A percentile compares a stretch with the other conserved stretches of the same genome.
Conservation (phyloP, 1,139 yeast species). For the Scheffersomyces parashehatae region DNA sequence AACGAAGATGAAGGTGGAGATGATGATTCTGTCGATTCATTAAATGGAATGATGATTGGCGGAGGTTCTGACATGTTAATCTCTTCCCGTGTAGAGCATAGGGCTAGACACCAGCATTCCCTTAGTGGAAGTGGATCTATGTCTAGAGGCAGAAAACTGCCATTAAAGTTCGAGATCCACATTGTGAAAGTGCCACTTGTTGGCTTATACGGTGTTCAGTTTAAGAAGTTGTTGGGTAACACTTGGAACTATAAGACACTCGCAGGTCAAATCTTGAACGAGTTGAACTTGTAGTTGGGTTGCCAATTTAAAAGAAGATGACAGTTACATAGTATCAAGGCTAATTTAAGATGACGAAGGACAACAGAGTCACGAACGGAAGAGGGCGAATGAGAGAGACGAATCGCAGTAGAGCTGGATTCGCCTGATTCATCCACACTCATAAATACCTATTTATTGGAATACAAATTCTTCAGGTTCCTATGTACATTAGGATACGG, state of each 20-base stretch:
- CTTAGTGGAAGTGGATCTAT: constrained; percentile 24
- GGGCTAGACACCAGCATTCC: constrained; percentile 36
- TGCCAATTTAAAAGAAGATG: neutral
- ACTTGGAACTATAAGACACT: constrained; percentile 95
- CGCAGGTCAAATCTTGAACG: constrained; percentile 82
- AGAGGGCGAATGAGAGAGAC: too few species aligned
- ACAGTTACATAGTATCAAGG: too few species aligned
- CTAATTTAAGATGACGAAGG: too few species aligned
- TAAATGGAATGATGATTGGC: constrained; percentile 46
- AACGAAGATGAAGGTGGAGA: constrained; percentile 31
- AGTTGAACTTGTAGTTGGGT: constrained; percentile 57
- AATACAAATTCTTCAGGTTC: too few species aligned
- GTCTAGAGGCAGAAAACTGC: constrained; percentile 33
- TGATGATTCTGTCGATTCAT: constrained; percentile 66
- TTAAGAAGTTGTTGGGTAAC: constrained; percentile 89
- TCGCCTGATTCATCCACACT: too few species aligned
- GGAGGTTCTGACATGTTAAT: constrained; percentile 70
- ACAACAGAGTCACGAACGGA: too few species aligned
- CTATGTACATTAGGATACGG: too few species aligned
- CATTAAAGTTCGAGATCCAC: constrained; percentile 86
- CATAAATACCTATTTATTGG: too few species aligned
- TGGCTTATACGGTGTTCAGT: constrained; percentile 90
- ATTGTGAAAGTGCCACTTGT: constrained; percentile 91
- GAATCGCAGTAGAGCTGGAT: too few species aligned
- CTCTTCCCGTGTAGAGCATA: constrained; percentile 59